These are phyloP conservation scores for Medicago arabica DNA, from an alignment of 306 rosid genomes.

Conservation along the genomic window DNA sequence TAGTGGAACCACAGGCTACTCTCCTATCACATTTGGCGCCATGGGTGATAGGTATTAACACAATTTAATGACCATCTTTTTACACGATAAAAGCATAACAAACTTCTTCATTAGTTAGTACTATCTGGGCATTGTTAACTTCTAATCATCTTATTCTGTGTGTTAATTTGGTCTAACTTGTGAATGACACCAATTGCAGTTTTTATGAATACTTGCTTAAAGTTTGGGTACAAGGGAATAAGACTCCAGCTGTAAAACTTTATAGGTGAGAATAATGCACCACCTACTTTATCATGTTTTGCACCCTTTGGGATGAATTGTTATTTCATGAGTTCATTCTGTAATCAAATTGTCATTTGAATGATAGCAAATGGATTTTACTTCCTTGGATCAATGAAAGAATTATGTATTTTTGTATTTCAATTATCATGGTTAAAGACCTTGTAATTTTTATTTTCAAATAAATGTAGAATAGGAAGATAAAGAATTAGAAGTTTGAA, in stretches of 20 bases:
- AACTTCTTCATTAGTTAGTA: slow-evolving; percentile 32
- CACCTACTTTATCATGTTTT: slow-evolving; percentile 12
- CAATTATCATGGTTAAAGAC: neutral
- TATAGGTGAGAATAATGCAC: slow-evolving; percentile 67
- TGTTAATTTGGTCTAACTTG: slow-evolving; percentile 35
- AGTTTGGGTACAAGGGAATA: slow-evolving; percentile 96
- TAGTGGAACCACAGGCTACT: slow-evolving; percentile 63
- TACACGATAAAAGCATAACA: slow-evolving; percentile 18
- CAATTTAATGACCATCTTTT: slow-evolving; percentile 33
- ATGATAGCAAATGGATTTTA: slow-evolving; percentile 27
- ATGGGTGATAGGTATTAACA: slow-evolving; percentile 94
- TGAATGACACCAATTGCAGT: slow-evolving; percentile 63
- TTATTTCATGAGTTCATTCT: slow-evolving; percentile 33
- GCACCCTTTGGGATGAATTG: slow-evolving; percentile 17
- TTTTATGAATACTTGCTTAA: slow-evolving; percentile 98
- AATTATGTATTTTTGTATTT: slow-evolving; percentile 17
- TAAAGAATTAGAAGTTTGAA: neutral
- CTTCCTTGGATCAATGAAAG: slow-evolving; percentile 26
- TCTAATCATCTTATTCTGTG: slow-evolving; percentile 25
- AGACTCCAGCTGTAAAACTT: slow-evolving; percentile 75
- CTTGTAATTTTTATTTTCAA: slow-evolving; percentile 22
- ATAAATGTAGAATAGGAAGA: slow-evolving; percentile 27
- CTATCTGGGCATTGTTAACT: slow-evolving; percentile 18
- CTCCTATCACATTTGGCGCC: slow-evolving; percentile 92
- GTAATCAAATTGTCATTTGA: slow-evolving; percentile 23